These are phyloP conservation scores for Trichoderma lentiforme DNA, from an alignment of 2,329 filamentous ascomycete species.

Conservation along the genomic window DNA sequence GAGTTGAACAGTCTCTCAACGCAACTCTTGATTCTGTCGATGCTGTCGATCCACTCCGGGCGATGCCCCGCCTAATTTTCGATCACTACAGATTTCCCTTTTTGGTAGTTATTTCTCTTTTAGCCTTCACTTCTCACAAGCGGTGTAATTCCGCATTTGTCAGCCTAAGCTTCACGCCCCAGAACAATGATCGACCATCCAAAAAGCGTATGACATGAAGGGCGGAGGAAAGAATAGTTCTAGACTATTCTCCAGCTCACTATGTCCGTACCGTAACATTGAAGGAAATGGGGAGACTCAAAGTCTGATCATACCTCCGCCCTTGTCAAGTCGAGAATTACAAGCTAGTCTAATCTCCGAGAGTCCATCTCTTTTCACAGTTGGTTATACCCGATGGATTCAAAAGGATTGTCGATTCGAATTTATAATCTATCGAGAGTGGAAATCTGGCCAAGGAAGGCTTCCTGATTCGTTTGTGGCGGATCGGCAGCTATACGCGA, in stretches of 20 bases:
- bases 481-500: neutral
- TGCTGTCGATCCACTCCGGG: neutral
- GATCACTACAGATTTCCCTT: neutral
- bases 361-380: neutral
- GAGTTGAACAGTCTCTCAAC: neutral
- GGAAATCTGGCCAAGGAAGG: neutral
- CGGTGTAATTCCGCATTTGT: conserved; percentile 3
- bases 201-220: neutral
- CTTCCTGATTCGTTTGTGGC: neutral
- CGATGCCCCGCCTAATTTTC: neutral
- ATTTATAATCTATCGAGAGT: neutral
- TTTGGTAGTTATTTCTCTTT: neutral
- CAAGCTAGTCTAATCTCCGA: neutral
- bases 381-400: neutral
- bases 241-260: neutral
- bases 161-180: neutral
- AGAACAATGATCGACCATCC: neutral
- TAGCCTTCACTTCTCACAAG: too few species aligned
- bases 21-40: neutral
- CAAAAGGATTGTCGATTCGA: neutral
- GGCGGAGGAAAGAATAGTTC: neutral
- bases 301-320: neutral
- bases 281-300: neutral
- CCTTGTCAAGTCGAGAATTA: neutral
- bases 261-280: neutral